These are phyloP conservation scores for Cyberlindnera galapagoensis DNA, from an alignment of 805 yeast genomes.

Conservation along the genomic window DNA sequence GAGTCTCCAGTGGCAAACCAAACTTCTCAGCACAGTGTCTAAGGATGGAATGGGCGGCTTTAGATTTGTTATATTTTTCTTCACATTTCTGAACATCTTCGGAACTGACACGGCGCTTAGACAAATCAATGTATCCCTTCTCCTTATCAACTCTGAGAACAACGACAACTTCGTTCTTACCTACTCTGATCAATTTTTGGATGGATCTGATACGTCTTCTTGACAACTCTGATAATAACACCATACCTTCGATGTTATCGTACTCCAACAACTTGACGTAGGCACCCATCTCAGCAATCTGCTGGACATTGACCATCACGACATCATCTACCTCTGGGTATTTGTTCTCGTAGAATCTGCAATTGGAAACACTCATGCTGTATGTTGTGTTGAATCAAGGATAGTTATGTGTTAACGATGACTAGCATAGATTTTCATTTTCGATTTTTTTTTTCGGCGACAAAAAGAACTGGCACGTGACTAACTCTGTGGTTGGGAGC, in stretches of 20 bases:
- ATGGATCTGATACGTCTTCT: conserved; percentile 98
- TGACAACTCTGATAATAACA: conserved; percentile 86
- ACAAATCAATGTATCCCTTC: conserved; percentile 95
- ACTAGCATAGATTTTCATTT: no score
- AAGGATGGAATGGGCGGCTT: conserved; percentile 96
- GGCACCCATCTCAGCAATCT: conserved; percentile 99
- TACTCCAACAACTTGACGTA: conserved; percentile 93
- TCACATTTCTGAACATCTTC: conserved; percentile 97
- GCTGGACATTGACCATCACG: conserved; percentile 97
- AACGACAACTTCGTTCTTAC: conserved; percentile 96
- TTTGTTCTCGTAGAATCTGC: conserved; percentile 96
- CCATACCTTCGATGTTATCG: conserved; percentile 99
- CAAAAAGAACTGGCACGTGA: no score
- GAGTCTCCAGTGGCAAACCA: conserved; percentile 74
- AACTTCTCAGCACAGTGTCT: conserved; percentile 98
- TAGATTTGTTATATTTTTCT: conserved; percentile 93
- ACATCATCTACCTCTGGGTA: conserved; percentile 99
- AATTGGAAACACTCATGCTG: conserved; percentile 75
- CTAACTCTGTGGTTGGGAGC: no score
- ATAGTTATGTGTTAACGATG: no score
- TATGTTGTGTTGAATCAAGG: no score
- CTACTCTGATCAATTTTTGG: conserved; percentile 95
- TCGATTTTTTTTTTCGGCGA: no score
- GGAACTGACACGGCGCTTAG: conserved; percentile 96
- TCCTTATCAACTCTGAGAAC: conserved; percentile 97